These are phyloP conservation scores for Colletotrichum lentis DNA, from an alignment of 2,329 filamentous ascomycete species.

Conservation along the genomic window DNA sequence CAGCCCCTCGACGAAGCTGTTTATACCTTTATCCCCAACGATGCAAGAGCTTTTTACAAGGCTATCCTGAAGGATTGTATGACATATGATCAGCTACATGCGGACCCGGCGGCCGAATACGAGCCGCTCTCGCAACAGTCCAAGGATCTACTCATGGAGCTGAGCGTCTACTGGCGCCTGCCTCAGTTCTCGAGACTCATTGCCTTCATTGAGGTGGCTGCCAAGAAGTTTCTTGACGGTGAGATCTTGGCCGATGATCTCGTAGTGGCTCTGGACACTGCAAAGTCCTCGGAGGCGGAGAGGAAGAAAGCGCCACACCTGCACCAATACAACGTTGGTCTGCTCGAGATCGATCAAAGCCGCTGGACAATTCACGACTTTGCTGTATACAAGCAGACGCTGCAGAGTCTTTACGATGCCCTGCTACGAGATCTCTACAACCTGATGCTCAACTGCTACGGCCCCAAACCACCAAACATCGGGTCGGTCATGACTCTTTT, in stretches of 20 bases:
- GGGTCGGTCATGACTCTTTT: constrained; percentile 82
- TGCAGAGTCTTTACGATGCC: constrained; percentile 79
- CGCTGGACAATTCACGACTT: constrained; percentile 76
- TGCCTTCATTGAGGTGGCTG: constrained; percentile 82
- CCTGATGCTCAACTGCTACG: constrained; percentile 86
- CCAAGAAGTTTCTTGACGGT: constrained; percentile 84
- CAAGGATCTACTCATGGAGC: constrained; percentile 82
- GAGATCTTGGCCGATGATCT: constrained; percentile 83
- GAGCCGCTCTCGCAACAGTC: constrained; percentile 77
- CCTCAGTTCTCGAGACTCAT: constrained; percentile 83
- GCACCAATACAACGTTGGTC: constrained; percentile 58
- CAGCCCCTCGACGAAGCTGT: constrained; percentile 68
- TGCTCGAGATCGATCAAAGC: constrained; percentile 65
- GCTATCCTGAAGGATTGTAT: constrained; percentile 82
- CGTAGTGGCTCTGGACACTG: constrained; percentile 81
- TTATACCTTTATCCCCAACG: constrained; percentile 89
- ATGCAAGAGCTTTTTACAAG: constrained; percentile 84
- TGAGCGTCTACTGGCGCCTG: constrained; percentile 88
- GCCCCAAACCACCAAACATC: constrained; percentile 83
- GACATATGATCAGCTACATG: constrained; percentile 67
- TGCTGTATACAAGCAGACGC: constrained; percentile 75
- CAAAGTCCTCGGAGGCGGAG: constrained; percentile 76
- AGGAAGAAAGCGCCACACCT: constrained; percentile 69
- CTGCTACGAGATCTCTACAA: constrained; percentile 88
- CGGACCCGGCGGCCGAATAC: constrained; percentile 58